Evolutionary conservation across 805 yeast genomes (phyloP), one percentile per base, ranked within the genome.

Genomic region (Hanseniaspora hatyaiensis): DNA sequence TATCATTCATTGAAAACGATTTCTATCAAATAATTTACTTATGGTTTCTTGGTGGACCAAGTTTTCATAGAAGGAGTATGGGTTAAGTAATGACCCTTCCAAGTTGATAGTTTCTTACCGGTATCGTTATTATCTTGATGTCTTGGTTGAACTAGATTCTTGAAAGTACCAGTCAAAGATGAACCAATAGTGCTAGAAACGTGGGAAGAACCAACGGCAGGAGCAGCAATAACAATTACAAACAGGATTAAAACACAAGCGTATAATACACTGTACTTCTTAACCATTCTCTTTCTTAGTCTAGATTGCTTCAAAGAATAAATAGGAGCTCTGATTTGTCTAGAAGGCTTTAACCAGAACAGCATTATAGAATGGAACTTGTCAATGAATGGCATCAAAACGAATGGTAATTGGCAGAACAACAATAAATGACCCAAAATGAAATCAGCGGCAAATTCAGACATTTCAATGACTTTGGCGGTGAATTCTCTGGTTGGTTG

Each of bases 291-390:
- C 82, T 82, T 86, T 67, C 98, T 82, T 66, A 88, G 78, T 70
- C 85, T 81, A 50, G 94, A 89, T 72, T 92, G 97, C 70, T 92
- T 92, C 70, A 89, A 72, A 16, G 97, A 86, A 70, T 86, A 88
- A 64, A 92, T 87, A 59, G 98, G 97, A 52, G 96, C 96, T 68
- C 97, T 83, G 62, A 92, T 88, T 71, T 87, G 95, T 70, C 94
- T 81, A 53, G 92, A 73, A 50, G 98, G 98, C 65, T 86, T 84
- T 69, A 94, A 81, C 99, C 99, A 92, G 81, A 92, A 92, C 68
- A 92, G 73, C 94, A 89, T 82, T 66, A 87, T 80, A 39, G 98
- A 89, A 68, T 92, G 99, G 95, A 95, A 87, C 72, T 84, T 84
- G 70, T 92, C 98, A 65, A 87, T 70, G 65, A 77, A 72, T 60